Percentiles rank a stretch among this genome's conserved stretches.
Conservation (phyloP, 2,329 filamentous ascomycete species). For the Alternaria postmessia region DNA sequence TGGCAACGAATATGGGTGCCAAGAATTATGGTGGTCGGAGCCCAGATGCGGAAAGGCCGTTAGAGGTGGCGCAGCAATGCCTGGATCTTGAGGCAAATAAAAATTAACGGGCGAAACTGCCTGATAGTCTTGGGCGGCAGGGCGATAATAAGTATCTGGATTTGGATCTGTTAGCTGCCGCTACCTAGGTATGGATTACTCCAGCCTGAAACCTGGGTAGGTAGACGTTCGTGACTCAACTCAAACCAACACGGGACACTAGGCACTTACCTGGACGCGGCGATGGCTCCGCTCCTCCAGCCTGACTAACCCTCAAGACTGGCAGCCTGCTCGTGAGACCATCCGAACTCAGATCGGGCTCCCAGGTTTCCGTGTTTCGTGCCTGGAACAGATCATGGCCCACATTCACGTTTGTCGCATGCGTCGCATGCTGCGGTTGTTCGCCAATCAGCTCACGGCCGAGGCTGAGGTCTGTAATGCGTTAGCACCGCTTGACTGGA, state of each 20-base stretch:
- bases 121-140: slow-evolving; percentile 34
- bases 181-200: slow-evolving; percentile 10
- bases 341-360: slow-evolving; percentile 29
- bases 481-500: slow-evolving; percentile 9
- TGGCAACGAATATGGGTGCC: slow-evolving; percentile 33
- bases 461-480: slow-evolving; percentile 42
- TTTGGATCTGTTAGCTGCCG: slow-evolving; percentile 29
- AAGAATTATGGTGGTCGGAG: slow-evolving; percentile 34
- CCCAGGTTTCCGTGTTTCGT: slow-evolving; percentile 42
- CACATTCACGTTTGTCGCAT: slow-evolving; percentile 27
- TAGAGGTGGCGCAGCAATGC: slow-evolving; percentile 36
- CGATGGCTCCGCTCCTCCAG: slow-evolving; percentile 24
- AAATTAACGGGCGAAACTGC: slow-evolving; percentile 29
- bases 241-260: slow-evolving; percentile 27
- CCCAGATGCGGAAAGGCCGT: slow-evolving; percentile 43
- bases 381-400: slow-evolving; percentile 37
- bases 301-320: slow-evolving; percentile 24
- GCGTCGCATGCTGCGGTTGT: slow-evolving; percentile 37
- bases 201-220: slow-evolving; percentile 40
- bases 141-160: slow-evolving; percentile 43
- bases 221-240: slow-evolving; percentile 36
- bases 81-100: slow-evolving; percentile 40
- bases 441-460: slow-evolving; percentile 43
- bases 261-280: slow-evolving; percentile 32
- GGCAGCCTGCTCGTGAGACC: slow-evolving; percentile 27